Conservation (phyloP, 2,329 filamentous ascomycete species). For the Apiospora malaysiana region DNA sequence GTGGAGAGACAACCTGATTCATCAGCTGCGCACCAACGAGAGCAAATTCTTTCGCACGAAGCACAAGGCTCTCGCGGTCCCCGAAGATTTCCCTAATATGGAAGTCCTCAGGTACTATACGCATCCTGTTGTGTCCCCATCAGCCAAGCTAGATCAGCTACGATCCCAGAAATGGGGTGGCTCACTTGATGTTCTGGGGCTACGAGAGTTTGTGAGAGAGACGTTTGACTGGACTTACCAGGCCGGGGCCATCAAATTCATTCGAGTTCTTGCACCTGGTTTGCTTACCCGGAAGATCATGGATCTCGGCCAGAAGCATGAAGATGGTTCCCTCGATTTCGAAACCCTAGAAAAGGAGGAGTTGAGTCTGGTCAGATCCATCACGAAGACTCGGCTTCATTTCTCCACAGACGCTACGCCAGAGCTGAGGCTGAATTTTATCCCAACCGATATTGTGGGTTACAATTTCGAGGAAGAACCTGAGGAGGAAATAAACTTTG, state of each 20-base stretch:
- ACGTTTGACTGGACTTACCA: conserved; percentile 87
- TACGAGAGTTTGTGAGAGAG: conserved; percentile 78
- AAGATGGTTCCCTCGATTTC: conserved; percentile 35
- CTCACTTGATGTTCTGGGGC: conserved; percentile 66
- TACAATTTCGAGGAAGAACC: conserved; percentile 77
- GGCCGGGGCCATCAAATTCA: conserved; percentile 82
- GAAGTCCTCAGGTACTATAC: conserved; percentile 87
- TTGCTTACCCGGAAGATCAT: conserved; percentile 69
- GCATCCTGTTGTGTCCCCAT: conserved; percentile 78
- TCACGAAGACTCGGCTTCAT: conserved; percentile 73
- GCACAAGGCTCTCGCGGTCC: conserved; percentile 76
- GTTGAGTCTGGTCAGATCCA: conserved; percentile 63
- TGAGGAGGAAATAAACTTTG: conserved; percentile 60
- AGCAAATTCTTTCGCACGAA: conserved; percentile 79
- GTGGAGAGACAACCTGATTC: conserved; percentile 76
- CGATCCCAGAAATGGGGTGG: conserved; percentile 64
- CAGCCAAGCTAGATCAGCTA: conserved; percentile 61
- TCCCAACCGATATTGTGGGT: conserved; percentile 77
- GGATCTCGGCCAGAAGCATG: conserved; percentile 42
- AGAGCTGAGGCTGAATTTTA: conserved; percentile 80
- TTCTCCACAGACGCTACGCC: conserved; percentile 74
- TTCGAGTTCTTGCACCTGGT: conserved; percentile 78
- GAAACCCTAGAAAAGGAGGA: conserved; percentile 51
- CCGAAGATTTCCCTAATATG: conserved; percentile 79
- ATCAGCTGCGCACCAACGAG: conserved; percentile 84